phyloP scores from a whole-genome alignment of 108 stramenopile genomes.

The Phaeodactylum tricornutum region DNA sequence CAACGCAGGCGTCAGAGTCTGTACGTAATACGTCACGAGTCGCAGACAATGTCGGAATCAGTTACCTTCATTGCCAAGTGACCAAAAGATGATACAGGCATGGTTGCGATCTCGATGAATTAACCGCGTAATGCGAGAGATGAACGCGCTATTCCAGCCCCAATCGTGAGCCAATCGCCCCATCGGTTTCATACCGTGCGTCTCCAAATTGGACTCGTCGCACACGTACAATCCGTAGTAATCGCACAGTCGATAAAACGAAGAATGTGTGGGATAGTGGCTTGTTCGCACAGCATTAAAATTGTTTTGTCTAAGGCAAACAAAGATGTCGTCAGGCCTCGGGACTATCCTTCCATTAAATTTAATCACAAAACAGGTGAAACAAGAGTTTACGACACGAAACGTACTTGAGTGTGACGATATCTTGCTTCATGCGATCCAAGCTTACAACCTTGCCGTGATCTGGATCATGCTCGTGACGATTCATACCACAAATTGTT shows the following conservation, averaged over 20 bases:
- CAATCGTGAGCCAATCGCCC: slow-evolving; percentile 58
- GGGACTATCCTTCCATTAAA: background rate
- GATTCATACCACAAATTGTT: slow-evolving; percentile 83
- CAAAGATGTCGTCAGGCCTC: background rate
- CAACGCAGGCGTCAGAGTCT: too few relatives aligned
- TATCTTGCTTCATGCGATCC: slow-evolving; percentile 55
- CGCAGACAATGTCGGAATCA: too few relatives aligned
- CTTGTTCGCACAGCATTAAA: slow-evolving; percentile 93
- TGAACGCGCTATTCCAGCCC: slow-evolving; percentile 65
- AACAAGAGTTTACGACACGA: slow-evolving; percentile 3
- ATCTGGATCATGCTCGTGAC: slow-evolving; percentile 91
- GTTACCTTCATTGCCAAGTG: slow-evolving; percentile 94
- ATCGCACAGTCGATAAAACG: slow-evolving; percentile 88
- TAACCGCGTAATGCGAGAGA: slow-evolving; percentile 73
- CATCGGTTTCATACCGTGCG: slow-evolving; percentile 86
- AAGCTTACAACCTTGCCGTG: slow-evolving; percentile 67
- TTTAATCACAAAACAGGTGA: background rate
- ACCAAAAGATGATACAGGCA: slow-evolving; percentile 85
- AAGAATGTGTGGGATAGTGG: slow-evolving; percentile 89
- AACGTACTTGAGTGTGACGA: slow-evolving; percentile 46
- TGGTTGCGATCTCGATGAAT: slow-evolving; percentile 84
- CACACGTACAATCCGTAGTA: slow-evolving; percentile 87
- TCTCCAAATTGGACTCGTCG: slow-evolving; percentile 97
- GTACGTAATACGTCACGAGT: too few relatives aligned
- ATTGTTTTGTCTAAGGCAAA: slow-evolving; percentile 60